Evolutionary conservation across 305 asterid species (phyloP), one percentile per base, ranked within the genome.

Genomic region (Euphrasia arctica): DNA sequence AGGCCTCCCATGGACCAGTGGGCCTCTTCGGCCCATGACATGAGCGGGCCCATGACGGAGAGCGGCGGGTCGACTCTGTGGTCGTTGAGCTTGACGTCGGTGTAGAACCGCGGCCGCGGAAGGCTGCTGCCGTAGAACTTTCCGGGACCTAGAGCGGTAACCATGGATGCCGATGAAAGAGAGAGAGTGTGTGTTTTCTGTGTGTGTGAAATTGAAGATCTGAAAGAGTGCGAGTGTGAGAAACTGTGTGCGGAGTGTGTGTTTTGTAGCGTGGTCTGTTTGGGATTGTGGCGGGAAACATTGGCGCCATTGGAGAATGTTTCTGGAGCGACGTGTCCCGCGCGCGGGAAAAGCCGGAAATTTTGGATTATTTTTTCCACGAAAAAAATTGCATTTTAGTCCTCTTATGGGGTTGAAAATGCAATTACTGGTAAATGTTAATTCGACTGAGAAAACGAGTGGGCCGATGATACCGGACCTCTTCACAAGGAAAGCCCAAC

Each of bases 1-100:
- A 87, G 76, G 52, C 96, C 98, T 1, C 98, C 97, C 98, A 92
- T 92, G 3, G 96, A 87, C 98, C 97, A 92, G 71, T 92, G 98
- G 7, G 96, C 98, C 59, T 87, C 96, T 56, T 81, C 50, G 10
- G 98, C 96, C 98, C 98, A 92, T 5, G 81, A 54, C 71, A 87
- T 63, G 1, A 92, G 74, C 2, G 97, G 85, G 57, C 74, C 97
- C 80, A 71, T 72, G 55, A 92, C 94, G 0, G 96, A 32, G 3
- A 55, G 69, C 0, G 97, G 96, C 54, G 98, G 98, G 58, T 90
- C 96, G 2, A 90, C 86, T n/a, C 96, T 67, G 14, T 79, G 78
- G 3, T 66, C 80, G 74, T 71, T 85, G 72, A 73, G 48, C 60
- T 83, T 86, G 39, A 82, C 83, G 65, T 85, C 93, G 14, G 89